Evolutionary conservation across 2,329 filamentous ascomycete genomes (phyloP), one percentile per base, ranked within the genome.

Genomic region (Alternaria panax): DNA sequence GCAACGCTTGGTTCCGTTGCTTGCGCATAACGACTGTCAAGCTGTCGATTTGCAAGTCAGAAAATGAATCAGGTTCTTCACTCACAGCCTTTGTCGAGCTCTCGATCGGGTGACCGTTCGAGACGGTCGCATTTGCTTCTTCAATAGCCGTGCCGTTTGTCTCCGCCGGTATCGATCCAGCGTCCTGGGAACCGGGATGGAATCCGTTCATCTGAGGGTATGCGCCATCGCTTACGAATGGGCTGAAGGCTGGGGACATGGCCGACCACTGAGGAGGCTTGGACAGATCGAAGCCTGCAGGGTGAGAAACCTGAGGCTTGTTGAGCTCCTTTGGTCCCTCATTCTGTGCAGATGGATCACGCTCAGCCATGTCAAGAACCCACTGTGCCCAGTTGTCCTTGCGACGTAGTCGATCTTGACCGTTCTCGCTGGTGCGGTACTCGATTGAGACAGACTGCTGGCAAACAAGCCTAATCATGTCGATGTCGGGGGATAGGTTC

Each of bases 361-460:
- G 89, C 62, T 92, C 86, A 12, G 88, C 85, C 72, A 88, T 83
- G 2, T 87, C 85, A 59, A 96, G 80, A 20, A 97, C 86, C 83
- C 92, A 98, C 66, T 89, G 87, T 66, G 90, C 84, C 92, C 93
- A 97, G 25, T 87, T 88, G 20, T 92, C 85, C 25, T 86, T 86
- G 60, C 88, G 87, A 51, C 95, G 90, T 45, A 98, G 77, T 42
- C 92, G 87, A 75, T 97, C 92, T 50, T 89, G 82, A 30, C 90
- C 89, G 75, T 97, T 92, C 27, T 91, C 86, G 40, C 91, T 90
- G 32, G 88, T 79, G 46, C 90, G 84, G 70, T 92, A 89, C 68
- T 98, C 93, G 59, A 97, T 85, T 38, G 85, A 85, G 9, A 84
- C 83, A 0, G 92, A 92, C 63, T 90, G 86, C 57, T 90, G 86